These are phyloP conservation scores for Umbelopsis sp. DNA, from an alignment of 371 early-diverging fungal genomes.

Conservation along the genomic window DNA sequence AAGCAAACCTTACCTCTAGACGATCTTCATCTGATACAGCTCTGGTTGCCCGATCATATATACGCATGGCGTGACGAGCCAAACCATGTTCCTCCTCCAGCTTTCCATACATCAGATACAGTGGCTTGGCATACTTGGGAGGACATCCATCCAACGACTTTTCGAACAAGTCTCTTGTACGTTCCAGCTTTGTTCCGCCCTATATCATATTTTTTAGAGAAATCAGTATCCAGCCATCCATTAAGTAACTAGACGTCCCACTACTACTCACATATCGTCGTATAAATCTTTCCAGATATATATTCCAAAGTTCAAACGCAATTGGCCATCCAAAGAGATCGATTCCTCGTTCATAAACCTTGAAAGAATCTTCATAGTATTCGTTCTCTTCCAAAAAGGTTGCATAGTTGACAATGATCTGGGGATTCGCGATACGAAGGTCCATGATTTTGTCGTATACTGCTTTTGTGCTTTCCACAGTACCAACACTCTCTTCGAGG, in stretches of 20 bases:
- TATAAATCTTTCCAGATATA: slow-evolving; percentile 90
- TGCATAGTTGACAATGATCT: slow-evolving; percentile 93
- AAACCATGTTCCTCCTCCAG: slow-evolving; percentile 94
- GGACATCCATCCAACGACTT: slow-evolving; percentile 92
- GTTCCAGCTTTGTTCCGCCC: slow-evolving; percentile 86
- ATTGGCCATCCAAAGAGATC: slow-evolving; percentile 95
- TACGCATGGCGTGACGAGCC: slow-evolving; percentile 89
- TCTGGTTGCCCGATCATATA: slow-evolving; percentile 90
- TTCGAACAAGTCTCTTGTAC: slow-evolving; percentile 95
- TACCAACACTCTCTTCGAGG: slow-evolving; percentile 91
- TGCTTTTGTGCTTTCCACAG: slow-evolving; percentile 79
- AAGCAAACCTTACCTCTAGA: slow-evolving; percentile 49
- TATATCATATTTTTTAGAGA: slow-evolving; percentile 26
- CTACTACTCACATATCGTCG: slow-evolving; percentile 69
- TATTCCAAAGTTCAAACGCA: slow-evolving; percentile 97
- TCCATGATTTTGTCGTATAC: slow-evolving; percentile 94
- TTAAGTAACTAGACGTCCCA: neutral
- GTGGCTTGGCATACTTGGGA: slow-evolving; percentile 80
- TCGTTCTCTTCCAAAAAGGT: slow-evolving; percentile 86
- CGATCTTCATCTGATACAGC: slow-evolving; percentile 79
- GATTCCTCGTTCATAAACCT: slow-evolving; percentile 95
- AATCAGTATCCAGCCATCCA: neutral
- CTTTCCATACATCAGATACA: slow-evolving; percentile 92
- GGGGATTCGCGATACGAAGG: slow-evolving; percentile 93
- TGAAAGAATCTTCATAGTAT: slow-evolving; percentile 94